A percentile compares a stretch with the other conserved stretches of the same genome.
Conservation (phyloP, 106 monocot genomes). For the Alisma plantagoaquatica region DNA sequence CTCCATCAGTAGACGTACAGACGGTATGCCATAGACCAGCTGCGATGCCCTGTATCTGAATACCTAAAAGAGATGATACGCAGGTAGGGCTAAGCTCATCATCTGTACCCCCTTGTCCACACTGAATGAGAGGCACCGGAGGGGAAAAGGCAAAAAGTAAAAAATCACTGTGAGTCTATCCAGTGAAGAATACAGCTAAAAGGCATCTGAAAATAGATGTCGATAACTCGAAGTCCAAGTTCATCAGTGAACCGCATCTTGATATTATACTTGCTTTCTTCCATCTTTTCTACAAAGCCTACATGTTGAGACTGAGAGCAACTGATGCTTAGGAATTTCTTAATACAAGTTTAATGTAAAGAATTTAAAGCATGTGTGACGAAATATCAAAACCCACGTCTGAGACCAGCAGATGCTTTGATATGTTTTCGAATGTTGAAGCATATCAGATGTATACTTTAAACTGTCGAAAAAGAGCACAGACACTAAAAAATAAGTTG, state of each 20-base stretch:
- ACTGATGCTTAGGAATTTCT: conserved; percentile 27
- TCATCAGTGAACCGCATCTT: conserved; percentile 54
- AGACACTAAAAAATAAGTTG: too few species aligned
- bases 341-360: neutral
- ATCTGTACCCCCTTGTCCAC: conserved; percentile 87
- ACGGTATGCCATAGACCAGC: conserved; percentile 96
- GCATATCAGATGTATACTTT: too few species aligned
- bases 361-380: too few species aligned
- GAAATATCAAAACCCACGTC: too few species aligned
- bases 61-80: conserved; percentile 79
- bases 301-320: conserved; percentile 29
- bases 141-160: conserved; percentile 13
- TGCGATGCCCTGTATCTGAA: conserved; percentile 56
- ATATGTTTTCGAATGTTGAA: too few species aligned
- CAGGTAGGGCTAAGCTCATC: conserved; percentile 86
- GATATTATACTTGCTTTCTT: conserved; percentile 49
- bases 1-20: conserved; percentile 73
- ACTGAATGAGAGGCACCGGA: conserved; percentile 38
- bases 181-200: conserved; percentile 1
- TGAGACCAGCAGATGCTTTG: too few species aligned
- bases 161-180: conserved; percentile 11
- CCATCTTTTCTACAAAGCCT: conserved; percentile 61
- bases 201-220: conserved; percentile 16
- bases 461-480: too few species aligned
- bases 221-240: conserved; percentile 28